These are phyloP conservation scores for Buddleja alternifolia DNA, from an alignment of 257 asterid species.

Conservation along the genomic window DNA sequence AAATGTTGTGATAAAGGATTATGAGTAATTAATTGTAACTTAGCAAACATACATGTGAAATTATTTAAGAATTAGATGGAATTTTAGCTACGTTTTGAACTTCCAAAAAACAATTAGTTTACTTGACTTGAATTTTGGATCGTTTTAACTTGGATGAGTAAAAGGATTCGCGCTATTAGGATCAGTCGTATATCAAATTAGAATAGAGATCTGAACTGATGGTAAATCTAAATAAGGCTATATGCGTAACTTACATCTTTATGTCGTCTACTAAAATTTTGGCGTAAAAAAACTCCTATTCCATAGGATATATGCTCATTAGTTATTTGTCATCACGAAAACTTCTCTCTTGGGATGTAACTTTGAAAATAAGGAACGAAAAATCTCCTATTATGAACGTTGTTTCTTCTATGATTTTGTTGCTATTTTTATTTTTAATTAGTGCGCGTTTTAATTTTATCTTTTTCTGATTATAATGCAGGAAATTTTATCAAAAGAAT, in stretches of 20 bases:
- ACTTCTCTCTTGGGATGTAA: too few species aligned
- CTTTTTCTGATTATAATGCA: constrained; percentile 33
- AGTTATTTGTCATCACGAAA: too few species aligned
- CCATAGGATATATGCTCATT: too few species aligned
- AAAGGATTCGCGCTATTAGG: neutral
- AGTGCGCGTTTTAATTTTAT: neutral
- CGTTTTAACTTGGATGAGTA: neutral
- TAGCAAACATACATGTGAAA: neutral
- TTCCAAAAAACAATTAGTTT: neutral
- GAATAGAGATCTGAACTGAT: too few species aligned
- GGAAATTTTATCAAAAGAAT: constrained; percentile 63
- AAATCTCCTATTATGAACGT: too few species aligned
- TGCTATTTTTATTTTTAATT: neutral
- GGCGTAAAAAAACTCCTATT: too few species aligned
- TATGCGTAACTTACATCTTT: too few species aligned
- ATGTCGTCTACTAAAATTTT: too few species aligned
- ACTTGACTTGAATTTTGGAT: neutral
- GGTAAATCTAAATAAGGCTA: too few species aligned
- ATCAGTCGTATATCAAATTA: neutral
- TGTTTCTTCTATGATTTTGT: too few species aligned
- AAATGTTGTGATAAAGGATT: too few species aligned
- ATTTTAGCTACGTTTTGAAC: neutral
- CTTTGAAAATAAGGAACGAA: too few species aligned
- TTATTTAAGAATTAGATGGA: neutral
- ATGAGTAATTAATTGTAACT: neutral